phyloP scores from a whole-genome alignment of 2,329 filamentous ascomycete species.

The Colletotrichum sp. region DNA sequence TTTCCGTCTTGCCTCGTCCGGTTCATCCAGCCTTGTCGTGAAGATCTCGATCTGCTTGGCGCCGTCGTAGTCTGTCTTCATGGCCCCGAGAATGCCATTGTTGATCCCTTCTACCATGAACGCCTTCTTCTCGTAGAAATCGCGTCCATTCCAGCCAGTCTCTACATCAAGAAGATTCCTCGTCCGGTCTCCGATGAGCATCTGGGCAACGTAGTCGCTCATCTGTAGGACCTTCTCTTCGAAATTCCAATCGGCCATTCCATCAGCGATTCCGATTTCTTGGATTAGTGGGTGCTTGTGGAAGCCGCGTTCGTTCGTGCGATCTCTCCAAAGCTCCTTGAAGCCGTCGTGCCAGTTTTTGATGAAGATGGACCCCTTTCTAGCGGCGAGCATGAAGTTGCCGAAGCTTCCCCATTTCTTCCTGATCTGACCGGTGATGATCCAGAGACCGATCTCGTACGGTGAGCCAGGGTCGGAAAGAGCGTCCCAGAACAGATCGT shows the following conservation, averaged over 20 bases:
- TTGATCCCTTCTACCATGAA: conserved; percentile 35
- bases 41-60: conserved; percentile 34
- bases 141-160: conserved; percentile 35
- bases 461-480: conserved; percentile 23
- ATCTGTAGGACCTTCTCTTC: conserved; percentile 28
- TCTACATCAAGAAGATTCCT: conserved; percentile 33
- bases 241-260: conserved; percentile 27
- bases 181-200: conserved; percentile 38
- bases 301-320: conserved; percentile 37
- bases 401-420: conserved; percentile 37
- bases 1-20: conserved; percentile 27
- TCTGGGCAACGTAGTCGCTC: conserved; percentile 42
- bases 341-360: conserved; percentile 45
- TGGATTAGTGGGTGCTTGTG: conserved; percentile 32
- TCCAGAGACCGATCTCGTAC: conserved; percentile 37
- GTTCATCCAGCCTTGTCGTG: conserved; percentile 34
- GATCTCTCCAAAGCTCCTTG: conserved; percentile 38
- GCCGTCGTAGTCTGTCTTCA: conserved; percentile 32
- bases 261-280: conserved; percentile 36
- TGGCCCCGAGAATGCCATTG: conserved; percentile 35
- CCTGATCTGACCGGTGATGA: conserved; percentile 37
- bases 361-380: conserved; percentile 47
- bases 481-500: conserved; percentile 36
- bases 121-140: conserved; percentile 34
- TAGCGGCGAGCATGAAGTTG: conserved; percentile 47